Conservation (phyloP, 2,329 filamentous ascomycete species). For the Fusarium torreyae region DNA sequence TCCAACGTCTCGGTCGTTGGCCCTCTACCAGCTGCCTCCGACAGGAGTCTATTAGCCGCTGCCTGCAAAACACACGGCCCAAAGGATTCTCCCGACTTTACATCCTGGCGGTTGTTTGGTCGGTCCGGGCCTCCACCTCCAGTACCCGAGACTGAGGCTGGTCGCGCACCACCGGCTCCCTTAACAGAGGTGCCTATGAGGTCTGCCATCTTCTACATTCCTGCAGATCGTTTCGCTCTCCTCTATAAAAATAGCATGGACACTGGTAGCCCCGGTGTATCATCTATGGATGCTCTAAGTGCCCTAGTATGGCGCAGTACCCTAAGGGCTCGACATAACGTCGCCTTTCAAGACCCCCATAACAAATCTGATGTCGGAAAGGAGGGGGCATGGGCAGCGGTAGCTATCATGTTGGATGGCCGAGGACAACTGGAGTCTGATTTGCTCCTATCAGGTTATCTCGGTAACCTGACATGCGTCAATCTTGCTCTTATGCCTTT, state of each 20-base stretch:
- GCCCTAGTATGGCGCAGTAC: not conserved
- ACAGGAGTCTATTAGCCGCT: not conserved
- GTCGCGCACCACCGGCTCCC: not conserved
- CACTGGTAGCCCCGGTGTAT: not conserved
- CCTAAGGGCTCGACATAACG: not conserved
- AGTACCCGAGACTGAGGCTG: not conserved
- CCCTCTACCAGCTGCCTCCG: not conserved
- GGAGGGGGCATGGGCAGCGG: not conserved
- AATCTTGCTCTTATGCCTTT: slow-evolving; percentile 4
- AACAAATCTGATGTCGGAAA: not conserved
- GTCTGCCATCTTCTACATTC: not conserved
- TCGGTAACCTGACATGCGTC: slow-evolving; percentile 1
- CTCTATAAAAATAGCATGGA: not conserved
- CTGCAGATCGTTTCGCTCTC: not conserved
- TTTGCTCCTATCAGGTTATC: not conserved
- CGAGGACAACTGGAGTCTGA: not conserved
- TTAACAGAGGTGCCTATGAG: not conserved
- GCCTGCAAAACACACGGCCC: not conserved
- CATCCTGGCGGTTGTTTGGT: not conserved
- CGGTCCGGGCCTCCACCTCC: not conserved
- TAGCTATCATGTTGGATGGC: not conserved
- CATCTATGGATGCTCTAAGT: not conserved
- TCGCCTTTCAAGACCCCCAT: not conserved
- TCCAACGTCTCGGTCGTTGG: not conserved
- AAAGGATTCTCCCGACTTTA: not conserved